These are phyloP conservation scores for Hymenoscyphus salicellus DNA, from an alignment of 2,329 filamentous ascomycete genomes.

Conservation along the genomic window DNA sequence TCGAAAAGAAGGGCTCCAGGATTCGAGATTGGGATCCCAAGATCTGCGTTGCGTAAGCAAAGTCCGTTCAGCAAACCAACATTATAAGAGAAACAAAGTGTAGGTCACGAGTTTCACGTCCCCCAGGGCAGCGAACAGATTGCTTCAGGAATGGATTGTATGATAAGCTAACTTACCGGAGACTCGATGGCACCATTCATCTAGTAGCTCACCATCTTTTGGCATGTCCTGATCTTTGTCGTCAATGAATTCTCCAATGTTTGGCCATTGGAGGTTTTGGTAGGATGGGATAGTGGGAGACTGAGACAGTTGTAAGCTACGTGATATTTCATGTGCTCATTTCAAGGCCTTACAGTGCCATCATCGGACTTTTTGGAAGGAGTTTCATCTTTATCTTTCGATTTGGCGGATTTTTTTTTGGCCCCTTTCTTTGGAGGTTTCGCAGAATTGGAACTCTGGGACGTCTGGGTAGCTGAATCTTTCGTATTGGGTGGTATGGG, in stretches of 20 bases:
- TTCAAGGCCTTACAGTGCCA: too few relatives aligned
- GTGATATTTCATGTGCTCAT: too few relatives aligned
- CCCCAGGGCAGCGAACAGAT: neutral
- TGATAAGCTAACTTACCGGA: slow-evolving; percentile 9
- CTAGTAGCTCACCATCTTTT: slow-evolving; percentile 17
- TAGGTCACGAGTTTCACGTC: neutral
- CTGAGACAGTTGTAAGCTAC: too few relatives aligned
- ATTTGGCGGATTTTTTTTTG: neutral
- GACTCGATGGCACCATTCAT: slow-evolving; percentile 17
- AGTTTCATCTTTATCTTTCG: neutral
- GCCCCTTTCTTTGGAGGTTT: neutral
- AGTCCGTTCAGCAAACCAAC: neutral
- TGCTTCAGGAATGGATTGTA: neutral
- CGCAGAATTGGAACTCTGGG: neutral
- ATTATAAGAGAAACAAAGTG: neutral
- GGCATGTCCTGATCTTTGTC: slow-evolving; percentile 24
- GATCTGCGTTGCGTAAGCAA: neutral
- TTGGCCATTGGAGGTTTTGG: slow-evolving; percentile 22
- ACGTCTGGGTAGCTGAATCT: neutral
- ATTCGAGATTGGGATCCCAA: slow-evolving; percentile 20
- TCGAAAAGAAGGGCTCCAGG: slow-evolving; percentile 10
- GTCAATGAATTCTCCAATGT: slow-evolving; percentile 22
- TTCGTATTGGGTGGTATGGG: neutral
- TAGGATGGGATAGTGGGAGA: neutral
- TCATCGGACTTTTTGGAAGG: neutral